A percentile compares a stretch with the other conserved stretches of the same genome.
Evolutionary conservation across 1,139 yeast genomes (phyloP).

Genomic region (Saccharomycopsis crataegensis): DNA sequence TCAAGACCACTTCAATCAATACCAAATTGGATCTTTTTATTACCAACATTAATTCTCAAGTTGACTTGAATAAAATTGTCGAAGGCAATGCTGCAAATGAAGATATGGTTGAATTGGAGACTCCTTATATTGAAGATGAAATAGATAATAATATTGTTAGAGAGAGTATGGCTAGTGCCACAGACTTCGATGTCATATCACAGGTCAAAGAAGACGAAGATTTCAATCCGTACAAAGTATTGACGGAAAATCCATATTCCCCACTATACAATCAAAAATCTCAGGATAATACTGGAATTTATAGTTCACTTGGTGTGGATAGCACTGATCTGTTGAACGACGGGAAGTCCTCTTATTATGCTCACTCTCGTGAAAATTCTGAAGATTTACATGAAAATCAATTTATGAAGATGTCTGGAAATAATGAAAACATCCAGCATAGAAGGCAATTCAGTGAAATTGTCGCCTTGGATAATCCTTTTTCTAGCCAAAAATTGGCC

Average conservation of each 20-base stretch:
- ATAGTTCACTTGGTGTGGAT: too few relatives aligned
- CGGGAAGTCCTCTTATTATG: too few relatives aligned
- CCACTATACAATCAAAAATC: background rate
- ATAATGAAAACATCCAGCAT: too few relatives aligned
- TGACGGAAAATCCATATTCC: background rate
- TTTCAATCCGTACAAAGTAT: background rate
- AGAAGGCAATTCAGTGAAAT: too few relatives aligned
- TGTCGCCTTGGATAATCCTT: too few relatives aligned
- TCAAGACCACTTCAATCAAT: constrained; percentile 10
- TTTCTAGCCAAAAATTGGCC: too few relatives aligned
- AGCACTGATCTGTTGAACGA: too few relatives aligned
- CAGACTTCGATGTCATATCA: background rate
- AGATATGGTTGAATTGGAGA: constrained; percentile 4
- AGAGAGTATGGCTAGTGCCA: background rate
- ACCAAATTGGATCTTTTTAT: constrained; percentile 17
- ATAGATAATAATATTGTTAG: background rate
- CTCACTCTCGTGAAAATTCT: too few relatives aligned
- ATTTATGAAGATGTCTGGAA: too few relatives aligned
- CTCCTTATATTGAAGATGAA: background rate
- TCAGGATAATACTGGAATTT: background rate
- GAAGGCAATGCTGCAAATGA: background rate
- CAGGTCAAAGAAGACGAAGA: background rate
- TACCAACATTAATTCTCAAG: constrained; percentile 8
- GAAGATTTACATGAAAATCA: too few relatives aligned
- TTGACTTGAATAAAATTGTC: constrained; percentile 5